Base-by-base conservation (phyloP, 148 eudicot species). In the Nyssa sinensis region DNA sequence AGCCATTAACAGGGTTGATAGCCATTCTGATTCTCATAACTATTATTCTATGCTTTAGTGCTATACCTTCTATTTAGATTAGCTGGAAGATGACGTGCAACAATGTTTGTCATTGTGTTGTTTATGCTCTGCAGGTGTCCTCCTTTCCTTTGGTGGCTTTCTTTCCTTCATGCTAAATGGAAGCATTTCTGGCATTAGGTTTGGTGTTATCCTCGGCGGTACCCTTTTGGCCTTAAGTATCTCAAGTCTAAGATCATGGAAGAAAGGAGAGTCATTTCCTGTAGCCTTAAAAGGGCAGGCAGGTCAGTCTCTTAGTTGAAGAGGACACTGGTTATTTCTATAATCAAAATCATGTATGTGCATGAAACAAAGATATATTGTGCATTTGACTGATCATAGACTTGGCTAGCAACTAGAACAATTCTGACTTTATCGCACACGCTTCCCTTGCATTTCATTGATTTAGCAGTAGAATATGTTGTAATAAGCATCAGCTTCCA, bases 131-230 rank as follows among this genome's bases (percentile, higher is more conserved):
- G 80, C 90, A 95, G 99, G 99, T 72, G 72, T 81, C 64, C 75
- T 92, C 74, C 97, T 92, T 68, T 81, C 88, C 33, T 80, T 76
- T 83, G 97, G 94, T 41, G 97, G 97, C 71, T 90, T 95, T 84
- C 86, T 92, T 69, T 83, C 87, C 73, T 95, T 92, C 79, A 88
- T 95, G 99, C 30, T 95, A 64, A 90, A 88, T 71, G 97, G 99
- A 63, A 89, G 90, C 79, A 75, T 84, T 77, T 74, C 97, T 77
- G 91, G 91, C 77, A 78, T 92, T 74, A 89, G 97, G 74, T 92
- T 92, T 78, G 97, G 97, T 74, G 86, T 95, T 74, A 86, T 95
- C 78, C 94, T 92, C 79, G 99, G 99, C 53, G 97, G 99, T 75
- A 53, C 85, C 64, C 93, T 95, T 74, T 82, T 95, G 88, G 96